A percentile compares a stretch with the other conserved stretches of the same genome.
These are phyloP conservation scores for Nicotiana attenuata DNA, from an alignment of 257 asterid species.

Conservation along the genomic window DNA sequence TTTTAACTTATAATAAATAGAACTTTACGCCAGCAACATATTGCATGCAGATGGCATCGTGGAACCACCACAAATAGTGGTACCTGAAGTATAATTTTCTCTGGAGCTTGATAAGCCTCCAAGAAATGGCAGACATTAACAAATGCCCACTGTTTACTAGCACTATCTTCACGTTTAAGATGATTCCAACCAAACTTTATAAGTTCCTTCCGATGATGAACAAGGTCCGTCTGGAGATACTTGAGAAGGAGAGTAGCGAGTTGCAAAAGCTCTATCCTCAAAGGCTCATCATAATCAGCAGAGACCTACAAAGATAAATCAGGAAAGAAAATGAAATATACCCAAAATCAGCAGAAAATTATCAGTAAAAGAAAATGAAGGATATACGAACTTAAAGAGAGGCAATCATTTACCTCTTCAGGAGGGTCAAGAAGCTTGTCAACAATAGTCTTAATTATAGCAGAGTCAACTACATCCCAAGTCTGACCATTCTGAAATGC, in stretches of 20 bases:
- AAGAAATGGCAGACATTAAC: conserved; percentile 98
- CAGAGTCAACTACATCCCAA: conserved; percentile 95
- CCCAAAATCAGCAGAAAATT: not conserved
- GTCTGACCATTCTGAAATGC: conserved; percentile 94
- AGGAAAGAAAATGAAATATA: not conserved
- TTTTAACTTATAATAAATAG: not conserved
- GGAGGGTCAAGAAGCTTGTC: conserved; percentile 99
- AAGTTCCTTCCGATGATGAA: conserved; percentile 94
- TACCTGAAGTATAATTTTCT: conserved; percentile 97
- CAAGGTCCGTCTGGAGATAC: conserved; percentile 95
- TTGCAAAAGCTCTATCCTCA: conserved; percentile 99
- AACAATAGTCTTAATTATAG: conserved; percentile 83
- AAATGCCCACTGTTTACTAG: conserved; percentile 99
- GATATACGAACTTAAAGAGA: conserved; percentile 5
- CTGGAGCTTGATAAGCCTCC: conserved; percentile 99
- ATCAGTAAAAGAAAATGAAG: not conserved
- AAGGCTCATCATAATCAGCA: conserved; percentile 91
- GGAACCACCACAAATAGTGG: conserved; percentile 15
- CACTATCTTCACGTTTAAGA: conserved; percentile 99
- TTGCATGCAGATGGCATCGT: conserved; percentile 1
- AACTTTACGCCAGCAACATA: not conserved
- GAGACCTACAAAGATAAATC: conserved; percentile 50
- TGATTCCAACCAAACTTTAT: conserved; percentile 99
- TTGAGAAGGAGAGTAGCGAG: conserved; percentile 97
- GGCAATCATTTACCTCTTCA: conserved; percentile 66